Conservation (phyloP, 2,329 filamentous ascomycete genomes). For the Cordyceps farinosa region DNA sequence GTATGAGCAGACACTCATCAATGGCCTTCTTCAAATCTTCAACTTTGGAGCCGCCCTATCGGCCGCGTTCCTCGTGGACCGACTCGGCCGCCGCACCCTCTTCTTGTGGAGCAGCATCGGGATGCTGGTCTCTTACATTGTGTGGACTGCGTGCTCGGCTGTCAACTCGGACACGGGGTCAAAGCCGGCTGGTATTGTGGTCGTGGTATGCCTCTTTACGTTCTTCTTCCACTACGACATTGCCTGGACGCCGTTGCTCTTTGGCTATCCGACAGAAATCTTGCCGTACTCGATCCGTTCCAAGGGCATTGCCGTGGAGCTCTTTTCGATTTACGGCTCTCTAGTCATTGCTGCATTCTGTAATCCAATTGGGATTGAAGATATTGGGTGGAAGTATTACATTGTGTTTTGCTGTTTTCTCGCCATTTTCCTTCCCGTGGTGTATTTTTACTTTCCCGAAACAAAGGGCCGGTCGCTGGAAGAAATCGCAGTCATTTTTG, state of each 20-base stretch:
- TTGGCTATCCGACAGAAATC: slow-evolving; percentile 38
- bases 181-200: slow-evolving; percentile 24
- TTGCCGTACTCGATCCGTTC: slow-evolving; percentile 35
- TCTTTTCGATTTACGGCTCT: slow-evolving; percentile 38
- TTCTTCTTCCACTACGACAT: slow-evolving; percentile 45
- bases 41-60: slow-evolving; percentile 55
- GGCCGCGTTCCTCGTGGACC: slow-evolving; percentile 37
- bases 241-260: slow-evolving; percentile 22
- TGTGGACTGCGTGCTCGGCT: slow-evolving; percentile 39
- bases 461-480: slow-evolving; percentile 66
- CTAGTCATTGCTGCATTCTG: slow-evolving; percentile 37
- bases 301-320: slow-evolving; percentile 41
- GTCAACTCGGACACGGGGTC: background rate
- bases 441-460: slow-evolving; percentile 66
- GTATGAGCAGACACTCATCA: slow-evolving; percentile 54
- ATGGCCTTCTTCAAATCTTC: slow-evolving; percentile 34
- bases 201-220: slow-evolving; percentile 47
- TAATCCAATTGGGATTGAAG: slow-evolving; percentile 26
- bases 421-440: slow-evolving; percentile 45
- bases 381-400: slow-evolving; percentile 23
- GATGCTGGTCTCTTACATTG: slow-evolving; percentile 46
- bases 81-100: slow-evolving; percentile 49
- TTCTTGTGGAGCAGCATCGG: slow-evolving; percentile 49
- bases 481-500: slow-evolving; percentile 67
- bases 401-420: slow-evolving; percentile 23